These are phyloP conservation scores for Ustilago curta DNA, from an alignment of 1,284 basidiomycete genomes.

Conservation along the genomic window DNA sequence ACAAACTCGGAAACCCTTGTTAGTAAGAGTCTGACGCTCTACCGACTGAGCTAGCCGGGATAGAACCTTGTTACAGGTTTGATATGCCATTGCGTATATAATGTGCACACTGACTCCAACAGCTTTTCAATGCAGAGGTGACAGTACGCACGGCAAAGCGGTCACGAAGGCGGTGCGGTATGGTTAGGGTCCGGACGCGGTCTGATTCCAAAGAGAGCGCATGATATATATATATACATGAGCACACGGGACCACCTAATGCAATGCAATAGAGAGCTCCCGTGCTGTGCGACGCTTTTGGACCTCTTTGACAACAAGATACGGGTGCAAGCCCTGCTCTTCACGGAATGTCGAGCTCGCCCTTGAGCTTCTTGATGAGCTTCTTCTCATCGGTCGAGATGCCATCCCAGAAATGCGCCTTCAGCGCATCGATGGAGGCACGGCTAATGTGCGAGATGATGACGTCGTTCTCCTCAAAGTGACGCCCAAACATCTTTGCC, in stretches of 20 bases:
- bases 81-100: neutral
- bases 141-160: no score
- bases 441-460: conserved; percentile 89
- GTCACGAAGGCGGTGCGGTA: neutral
- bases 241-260: neutral
- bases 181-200: neutral
- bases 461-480: conserved; percentile 97
- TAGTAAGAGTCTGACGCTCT: conserved; percentile 70
- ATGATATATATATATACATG: conserved; percentile 5
- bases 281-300: no score
- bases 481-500: conserved; percentile 79
- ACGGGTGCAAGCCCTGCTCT: neutral
- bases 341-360: conserved; percentile 75
- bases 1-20: conserved; percentile 49
- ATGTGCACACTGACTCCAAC: no score
- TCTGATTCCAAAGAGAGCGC: conserved; percentile 2
- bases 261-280: neutral
- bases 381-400: conserved; percentile 93
- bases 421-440: conserved; percentile 81
- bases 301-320: neutral
- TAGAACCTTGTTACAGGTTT: conserved; percentile 6
- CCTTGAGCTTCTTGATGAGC: conserved; percentile 91
- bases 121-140: no score
- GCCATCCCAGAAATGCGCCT: conserved; percentile 88
- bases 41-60: conserved; percentile 70